Base-by-base conservation (phyloP, 1,139 yeast genomes). In the Yamadazyma sp. region DNA sequence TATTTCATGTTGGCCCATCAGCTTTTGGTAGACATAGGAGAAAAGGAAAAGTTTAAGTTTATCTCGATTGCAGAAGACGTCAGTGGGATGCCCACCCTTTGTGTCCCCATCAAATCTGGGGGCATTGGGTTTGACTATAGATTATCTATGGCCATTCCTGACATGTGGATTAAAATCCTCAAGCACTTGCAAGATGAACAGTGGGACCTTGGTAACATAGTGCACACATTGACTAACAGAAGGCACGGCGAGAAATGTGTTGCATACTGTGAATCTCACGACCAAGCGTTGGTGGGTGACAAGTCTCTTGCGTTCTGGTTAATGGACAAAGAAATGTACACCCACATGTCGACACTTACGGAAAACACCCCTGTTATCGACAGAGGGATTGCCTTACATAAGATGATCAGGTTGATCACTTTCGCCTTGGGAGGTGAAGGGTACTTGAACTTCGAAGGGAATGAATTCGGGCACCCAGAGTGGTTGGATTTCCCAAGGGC, bases 391-490 rank as follows among this genome's bases (percentile, higher is more conserved):
- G 80, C 96, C 9, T 70, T 92, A 46, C 98, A 92, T 66, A 92
- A 92, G 62, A 64, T 92, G 79, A 91, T 92, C 47, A 75, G 98
- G 48, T 73, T 92, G 44, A 56, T 91, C 24, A 91, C 98, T 0
- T 92, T 87, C 56, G 69, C 92, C 0, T 71, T 92, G 18, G 98
- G 98, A 36, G 98, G 98, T 43, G 98, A 92, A 62, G 97, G 96
- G 0, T 92, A 91, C 59, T 76, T 92, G 55, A 91, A 89, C 58
- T 92, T 92, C 57, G 98, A 91, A 69, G 98, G 98, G 42, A 92
- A 92, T 57, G 98, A 92, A 64, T 92, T 92, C 67, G 98, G 98
- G 12, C 98, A 92, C 56, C 98, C 98, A 2, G 98, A 92, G 61
- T 92, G 98, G 98, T 75, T 92, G 36, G 98, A 92, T 62, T 92